Evolutionary conservation across 2,329 filamentous ascomycete species (phyloP), one percentile per base, ranked within the genome.

Genomic region (Thermomyces lanuginosus): DNA sequence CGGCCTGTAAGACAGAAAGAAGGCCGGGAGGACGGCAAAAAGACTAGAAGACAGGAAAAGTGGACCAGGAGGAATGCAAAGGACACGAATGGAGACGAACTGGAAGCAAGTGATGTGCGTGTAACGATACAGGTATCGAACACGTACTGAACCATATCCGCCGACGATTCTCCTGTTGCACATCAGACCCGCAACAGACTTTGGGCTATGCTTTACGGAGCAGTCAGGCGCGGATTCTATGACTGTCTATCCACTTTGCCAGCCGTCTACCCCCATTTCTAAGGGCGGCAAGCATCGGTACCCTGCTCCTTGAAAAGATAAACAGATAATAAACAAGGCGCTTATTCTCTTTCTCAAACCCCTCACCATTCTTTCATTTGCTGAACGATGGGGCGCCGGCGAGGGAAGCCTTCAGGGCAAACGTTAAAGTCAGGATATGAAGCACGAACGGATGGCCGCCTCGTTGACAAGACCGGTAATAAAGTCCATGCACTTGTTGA

Each of bases 301-400:
- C 21, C 34, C 26, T 11, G 30, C 22, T 9, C 32, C 27, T 6
- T 33, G 35, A 7, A 36, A 33, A 11, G 36, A 40, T 21, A 36
- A 42, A 22, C 35, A 39, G 7, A 40, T 42, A 14, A 38, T 40
- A 1, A 42, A 42, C 20, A 31, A 20, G 1, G 36, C 36, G 3
- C 21, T 38, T 0, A 16, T 40, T 11, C 21, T 31, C 16, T 36
- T 41, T 11, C 9, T 41, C 2, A 38, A 36, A 32, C 32, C 36
- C 2, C 25, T 40, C 3, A 36, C 31, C 1, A 16, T 33, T n/a
- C 33, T 29, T 32, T 15, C 12, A 20, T 8, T 19, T 38, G 9
- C 7, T 18, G 9, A 32, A 19, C 16, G 16, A 28, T 4, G 36
- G 35, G 36, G 32, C 34, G 7, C 17, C 32, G 13, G 27, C 33